Conservation (phyloP, 805 yeast species). For the Candida multigemmis region DNA sequence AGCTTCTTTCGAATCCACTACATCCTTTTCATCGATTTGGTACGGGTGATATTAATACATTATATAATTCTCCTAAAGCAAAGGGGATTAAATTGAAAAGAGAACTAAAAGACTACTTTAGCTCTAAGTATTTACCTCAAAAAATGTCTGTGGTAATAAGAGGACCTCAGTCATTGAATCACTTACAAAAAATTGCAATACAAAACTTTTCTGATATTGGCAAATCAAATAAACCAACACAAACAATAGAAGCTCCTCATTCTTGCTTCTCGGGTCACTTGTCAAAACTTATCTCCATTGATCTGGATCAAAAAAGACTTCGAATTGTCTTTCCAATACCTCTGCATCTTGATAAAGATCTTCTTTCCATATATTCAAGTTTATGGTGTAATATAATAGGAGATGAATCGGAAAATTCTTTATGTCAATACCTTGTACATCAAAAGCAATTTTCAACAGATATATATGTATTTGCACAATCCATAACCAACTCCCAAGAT, state of each 20-base stretch:
- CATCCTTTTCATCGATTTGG: slow-evolving; percentile 57
- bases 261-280: not conserved
- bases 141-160: slow-evolving; percentile 51
- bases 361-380: slow-evolving; percentile 21
- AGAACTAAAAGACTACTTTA: slow-evolving; percentile 29
- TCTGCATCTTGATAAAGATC: slow-evolving; percentile 1
- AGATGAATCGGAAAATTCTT: slow-evolving; percentile 46
- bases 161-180: slow-evolving; percentile 59
- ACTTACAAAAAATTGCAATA: slow-evolving; percentile 42
- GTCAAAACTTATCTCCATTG: not conserved
- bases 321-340: slow-evolving; percentile 27
- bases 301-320: not conserved
- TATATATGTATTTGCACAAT: slow-evolving; percentile 34
- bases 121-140: slow-evolving; percentile 31
- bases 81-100: slow-evolving; percentile 25
- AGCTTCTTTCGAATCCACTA: slow-evolving; percentile 34
- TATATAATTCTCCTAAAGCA: slow-evolving; percentile 23
- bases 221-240: too few relatives aligned
- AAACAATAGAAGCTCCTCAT: too few relatives aligned
- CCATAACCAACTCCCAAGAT: slow-evolving; percentile 22
- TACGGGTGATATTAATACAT: slow-evolving; percentile 53
- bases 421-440: slow-evolving; percentile 30
- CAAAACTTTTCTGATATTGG: slow-evolving; percentile 30
- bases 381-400: slow-evolving; percentile 56
- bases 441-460: slow-evolving; percentile 22